phyloP scores from a whole-genome alignment of 176 grass and related monocot genomes.

The Olyra latifolia region DNA sequence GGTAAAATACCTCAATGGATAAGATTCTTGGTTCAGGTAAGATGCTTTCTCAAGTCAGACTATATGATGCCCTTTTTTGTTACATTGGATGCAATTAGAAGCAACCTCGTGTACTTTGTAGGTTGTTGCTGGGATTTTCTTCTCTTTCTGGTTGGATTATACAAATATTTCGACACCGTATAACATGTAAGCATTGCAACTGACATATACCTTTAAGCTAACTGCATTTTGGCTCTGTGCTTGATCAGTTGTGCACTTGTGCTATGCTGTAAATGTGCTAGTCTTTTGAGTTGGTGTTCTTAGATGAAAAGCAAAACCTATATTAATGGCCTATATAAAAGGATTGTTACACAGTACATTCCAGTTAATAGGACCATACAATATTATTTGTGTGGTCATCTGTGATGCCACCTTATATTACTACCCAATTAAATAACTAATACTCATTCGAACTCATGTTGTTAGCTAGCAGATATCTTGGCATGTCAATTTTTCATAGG shows the following conservation, averaged over 20 bases:
- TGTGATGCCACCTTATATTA: conserved; percentile 5
- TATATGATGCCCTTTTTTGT: neutral
- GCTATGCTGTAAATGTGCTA: neutral
- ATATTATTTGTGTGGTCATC: neutral
- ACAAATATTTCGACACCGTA: conserved; percentile 83
- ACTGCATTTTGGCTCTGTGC: neutral
- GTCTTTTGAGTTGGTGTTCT: neutral
- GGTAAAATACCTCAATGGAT: conserved; percentile 61
- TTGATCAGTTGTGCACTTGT: conserved; percentile 22
- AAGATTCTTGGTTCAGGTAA: conserved; percentile 65
- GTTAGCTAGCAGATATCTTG: neutral
- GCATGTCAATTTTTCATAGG: neutral
- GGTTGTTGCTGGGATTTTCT: conserved; percentile 68
- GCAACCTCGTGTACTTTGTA: conserved; percentile 42
- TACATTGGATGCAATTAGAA: conserved; percentile 16
- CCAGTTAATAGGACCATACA: neutral
- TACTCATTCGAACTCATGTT: neutral
- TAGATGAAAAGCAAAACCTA: neutral
- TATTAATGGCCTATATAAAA: conserved; percentile 3
- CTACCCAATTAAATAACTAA: neutral
- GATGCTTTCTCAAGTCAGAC: conserved; percentile 20
- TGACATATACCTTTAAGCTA: neutral
- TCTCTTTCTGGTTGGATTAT: conserved; percentile 79
- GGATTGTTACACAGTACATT: neutral
- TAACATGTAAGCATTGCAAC: conserved; percentile 67